Conservation (phyloP, 2,329 filamentous ascomycete species). For the Curvularia sp. region DNA sequence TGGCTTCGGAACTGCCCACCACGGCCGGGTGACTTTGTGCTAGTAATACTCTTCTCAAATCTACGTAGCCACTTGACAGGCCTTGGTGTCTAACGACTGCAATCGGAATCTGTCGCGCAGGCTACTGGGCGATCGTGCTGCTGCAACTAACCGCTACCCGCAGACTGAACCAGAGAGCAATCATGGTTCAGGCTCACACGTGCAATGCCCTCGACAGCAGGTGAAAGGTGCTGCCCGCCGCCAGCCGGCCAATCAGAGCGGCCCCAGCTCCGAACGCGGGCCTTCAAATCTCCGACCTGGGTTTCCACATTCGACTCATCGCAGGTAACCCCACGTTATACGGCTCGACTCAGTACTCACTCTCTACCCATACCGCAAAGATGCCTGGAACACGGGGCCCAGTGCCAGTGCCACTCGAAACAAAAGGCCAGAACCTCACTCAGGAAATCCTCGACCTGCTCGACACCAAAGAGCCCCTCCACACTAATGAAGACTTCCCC, state of each 20-base stretch:
- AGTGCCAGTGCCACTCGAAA: conserved; percentile 53
- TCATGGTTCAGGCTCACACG: background rate
- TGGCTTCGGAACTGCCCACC: background rate
- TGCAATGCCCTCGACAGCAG: background rate
- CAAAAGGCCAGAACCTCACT: conserved; percentile 62
- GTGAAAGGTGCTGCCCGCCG: conserved; percentile 11
- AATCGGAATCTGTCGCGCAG: background rate
- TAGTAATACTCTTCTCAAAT: background rate
- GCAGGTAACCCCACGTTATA: conserved; percentile 30
- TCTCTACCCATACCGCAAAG: conserved; percentile 25
- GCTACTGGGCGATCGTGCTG: background rate
- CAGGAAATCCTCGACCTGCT: conserved; percentile 82
- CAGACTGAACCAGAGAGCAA: background rate
- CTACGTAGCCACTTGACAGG: background rate
- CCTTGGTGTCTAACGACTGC: background rate
- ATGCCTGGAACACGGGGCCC: conserved; percentile 58
- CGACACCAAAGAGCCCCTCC: conserved; percentile 57
- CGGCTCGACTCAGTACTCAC: conserved; percentile 14
- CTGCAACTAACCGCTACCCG: background rate
- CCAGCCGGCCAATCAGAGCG: conserved; percentile 23
- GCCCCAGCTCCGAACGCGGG: conserved; percentile 28
- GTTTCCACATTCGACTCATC: conserved; percentile 38
- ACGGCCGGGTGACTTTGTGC: background rate
- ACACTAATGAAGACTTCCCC: conserved; percentile 60
- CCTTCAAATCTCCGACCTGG: conserved; percentile 30